Evolutionary conservation across 768 basidiomycete species (phyloP).

Genomic region (Strobilomyces echinocephalus): DNA sequence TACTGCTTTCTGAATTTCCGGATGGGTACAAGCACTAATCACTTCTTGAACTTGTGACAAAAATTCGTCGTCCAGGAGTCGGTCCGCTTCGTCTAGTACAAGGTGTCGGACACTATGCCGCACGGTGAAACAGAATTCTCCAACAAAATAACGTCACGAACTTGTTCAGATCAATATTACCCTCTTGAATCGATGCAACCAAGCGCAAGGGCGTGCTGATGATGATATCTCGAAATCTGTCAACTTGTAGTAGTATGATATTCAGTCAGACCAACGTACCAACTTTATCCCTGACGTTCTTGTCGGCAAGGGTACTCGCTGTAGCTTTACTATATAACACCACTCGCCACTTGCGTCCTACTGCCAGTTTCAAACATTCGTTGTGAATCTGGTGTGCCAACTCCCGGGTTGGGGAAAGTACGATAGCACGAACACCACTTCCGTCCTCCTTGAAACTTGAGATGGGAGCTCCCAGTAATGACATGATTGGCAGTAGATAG

Average conservation of each 20-base stretch:
- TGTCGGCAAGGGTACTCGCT: slow-evolving; percentile 73
- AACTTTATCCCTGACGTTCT: slow-evolving; percentile 67
- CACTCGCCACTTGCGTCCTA: slow-evolving; percentile 78
- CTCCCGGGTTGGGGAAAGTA: slow-evolving; percentile 91
- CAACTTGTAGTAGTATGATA: background rate
- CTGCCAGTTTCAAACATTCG: slow-evolving; percentile 77
- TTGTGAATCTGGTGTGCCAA: slow-evolving; percentile 94
- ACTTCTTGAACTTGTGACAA: slow-evolving; percentile 86
- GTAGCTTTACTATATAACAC: slow-evolving; percentile 87
- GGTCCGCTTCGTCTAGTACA: slow-evolving; percentile 87
- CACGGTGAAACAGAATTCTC: slow-evolving; percentile 2
- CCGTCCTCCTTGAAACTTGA: slow-evolving; percentile 43
- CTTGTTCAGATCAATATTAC: slow-evolving; percentile 67
- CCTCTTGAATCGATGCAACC: slow-evolving; percentile 71
- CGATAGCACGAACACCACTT: slow-evolving; percentile 66
- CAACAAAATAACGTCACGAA: slow-evolving; percentile 35
- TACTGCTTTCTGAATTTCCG: slow-evolving; percentile 75
- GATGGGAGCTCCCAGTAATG: slow-evolving; percentile 50
- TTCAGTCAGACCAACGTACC: slow-evolving; percentile 42
- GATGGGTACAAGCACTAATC: slow-evolving; percentile 66
- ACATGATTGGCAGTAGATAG: slow-evolving; percentile 81
- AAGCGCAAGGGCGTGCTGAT: slow-evolving; percentile 90
- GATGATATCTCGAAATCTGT: slow-evolving; percentile 63
- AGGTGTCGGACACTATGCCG: slow-evolving; percentile 71
- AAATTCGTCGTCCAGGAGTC: slow-evolving; percentile 87